These are phyloP conservation scores for Alternaria metachromatica DNA, from an alignment of 2,329 filamentous ascomycete species.

Conservation along the genomic window DNA sequence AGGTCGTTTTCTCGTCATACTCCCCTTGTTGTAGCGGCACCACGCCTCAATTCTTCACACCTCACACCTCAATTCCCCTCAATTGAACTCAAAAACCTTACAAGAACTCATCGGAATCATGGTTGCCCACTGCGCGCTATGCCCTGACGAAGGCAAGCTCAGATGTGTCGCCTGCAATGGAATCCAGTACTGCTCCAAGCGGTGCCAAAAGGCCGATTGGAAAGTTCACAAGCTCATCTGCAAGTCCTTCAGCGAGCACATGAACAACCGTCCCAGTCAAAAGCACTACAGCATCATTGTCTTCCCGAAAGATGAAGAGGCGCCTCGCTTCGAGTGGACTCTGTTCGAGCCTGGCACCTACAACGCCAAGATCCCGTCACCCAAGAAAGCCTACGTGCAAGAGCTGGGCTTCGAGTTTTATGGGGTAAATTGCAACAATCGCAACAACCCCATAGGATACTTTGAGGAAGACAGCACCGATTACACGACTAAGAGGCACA, in stretches of 20 bases:
- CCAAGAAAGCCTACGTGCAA: not conserved
- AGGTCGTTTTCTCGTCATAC: not conserved
- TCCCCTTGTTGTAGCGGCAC: not conserved
- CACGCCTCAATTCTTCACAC: not conserved
- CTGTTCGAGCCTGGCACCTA: conserved; percentile 1
- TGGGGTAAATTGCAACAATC: not conserved
- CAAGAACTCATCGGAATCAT: not conserved
- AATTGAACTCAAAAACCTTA: not conserved
- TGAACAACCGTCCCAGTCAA: not conserved
- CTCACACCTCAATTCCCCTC: not conserved
- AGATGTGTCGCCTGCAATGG: conserved; percentile 11
- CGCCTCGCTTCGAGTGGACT: not conserved
- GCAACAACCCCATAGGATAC: not conserved
- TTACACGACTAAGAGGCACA: not conserved
- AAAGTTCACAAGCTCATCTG: conserved; percentile 31
- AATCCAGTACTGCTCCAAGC: conserved; percentile 24
- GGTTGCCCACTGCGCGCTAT: not conserved
- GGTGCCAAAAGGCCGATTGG: conserved; percentile 32
- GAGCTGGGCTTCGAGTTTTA: not conserved
- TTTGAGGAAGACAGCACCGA: not conserved
- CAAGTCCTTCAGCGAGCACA: not conserved
- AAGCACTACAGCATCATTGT: not conserved
- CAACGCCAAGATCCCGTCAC: not conserved
- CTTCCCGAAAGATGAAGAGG: not conserved
- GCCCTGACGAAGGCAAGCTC: not conserved